Percentiles rank a stretch among this genome's conserved stretches.
phyloP scores from a whole-genome alignment of 164 flowering plant species.

The Annona squamosa region DNA sequence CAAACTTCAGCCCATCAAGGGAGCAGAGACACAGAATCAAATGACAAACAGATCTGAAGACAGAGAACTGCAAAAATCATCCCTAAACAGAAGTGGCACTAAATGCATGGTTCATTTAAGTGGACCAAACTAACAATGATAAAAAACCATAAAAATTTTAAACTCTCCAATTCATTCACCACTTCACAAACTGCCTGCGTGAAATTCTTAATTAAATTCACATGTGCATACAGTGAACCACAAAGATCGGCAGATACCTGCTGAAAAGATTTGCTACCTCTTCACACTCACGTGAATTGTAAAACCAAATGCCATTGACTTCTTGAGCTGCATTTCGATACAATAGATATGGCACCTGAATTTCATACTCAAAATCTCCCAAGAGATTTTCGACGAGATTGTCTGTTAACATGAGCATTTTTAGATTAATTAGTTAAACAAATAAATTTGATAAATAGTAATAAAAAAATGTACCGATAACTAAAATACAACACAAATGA shows the following conservation, averaged over 20 bases:
- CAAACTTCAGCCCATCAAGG: too few species aligned
- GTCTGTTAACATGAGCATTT: constrained; percentile 37
- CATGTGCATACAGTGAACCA: background rate
- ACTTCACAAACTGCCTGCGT: background rate
- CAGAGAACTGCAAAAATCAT: too few species aligned
- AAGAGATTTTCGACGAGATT: constrained; percentile 86
- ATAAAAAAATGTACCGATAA: background rate
- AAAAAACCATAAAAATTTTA: background rate
- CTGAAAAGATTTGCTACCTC: constrained; percentile 78
- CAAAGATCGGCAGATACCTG: constrained; percentile 37
- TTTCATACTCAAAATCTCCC: constrained; percentile 89
- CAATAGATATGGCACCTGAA: constrained; percentile 75
- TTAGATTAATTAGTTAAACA: background rate
- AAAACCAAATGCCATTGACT: constrained; percentile 96
- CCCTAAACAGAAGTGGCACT: background rate
- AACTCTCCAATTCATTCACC: background rate
- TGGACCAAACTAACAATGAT: background rate
- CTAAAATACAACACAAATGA: background rate
- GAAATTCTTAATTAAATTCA: background rate
- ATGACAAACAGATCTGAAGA: too few species aligned
- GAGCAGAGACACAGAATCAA: too few species aligned
- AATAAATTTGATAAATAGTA: background rate
- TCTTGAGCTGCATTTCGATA: constrained; percentile 83
- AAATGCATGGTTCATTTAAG: too few species aligned
- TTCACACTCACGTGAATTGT: constrained; percentile 81